Conservation (phyloP, 2,329 filamentous ascomycete species). For the Colletotrichum tamarilloi region DNA sequence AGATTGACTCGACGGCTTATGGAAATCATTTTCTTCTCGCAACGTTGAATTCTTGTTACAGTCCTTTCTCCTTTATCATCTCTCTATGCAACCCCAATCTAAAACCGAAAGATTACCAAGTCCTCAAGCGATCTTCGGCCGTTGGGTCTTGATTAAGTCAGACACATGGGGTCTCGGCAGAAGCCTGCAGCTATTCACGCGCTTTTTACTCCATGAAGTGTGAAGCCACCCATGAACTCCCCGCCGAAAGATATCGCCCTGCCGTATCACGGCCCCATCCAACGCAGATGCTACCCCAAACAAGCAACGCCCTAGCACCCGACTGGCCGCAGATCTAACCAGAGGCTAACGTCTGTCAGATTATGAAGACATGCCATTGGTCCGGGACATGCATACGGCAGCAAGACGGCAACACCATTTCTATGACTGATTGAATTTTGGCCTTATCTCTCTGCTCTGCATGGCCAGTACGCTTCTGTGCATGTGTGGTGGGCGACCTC, state of each 20-base stretch:
- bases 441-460: slow-evolving; percentile 31
- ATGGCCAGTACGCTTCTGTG: neutral
- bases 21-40: neutral
- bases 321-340: slow-evolving; percentile 22
- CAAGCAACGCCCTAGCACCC: slow-evolving; percentile 13
- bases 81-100: neutral
- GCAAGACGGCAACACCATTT: slow-evolving; percentile 12
- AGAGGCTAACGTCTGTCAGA: neutral
- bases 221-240: neutral
- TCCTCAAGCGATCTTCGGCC: neutral
- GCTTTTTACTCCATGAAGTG: neutral
- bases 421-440: slow-evolving; percentile 36
- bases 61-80: neutral
- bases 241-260: neutral
- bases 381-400: neutral
- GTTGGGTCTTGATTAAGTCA: neutral
- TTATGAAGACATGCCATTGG: neutral
- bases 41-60: no score
- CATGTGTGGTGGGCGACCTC: neutral
- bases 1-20: neutral
- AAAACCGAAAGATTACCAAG: neutral
- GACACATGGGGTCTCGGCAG: neutral
- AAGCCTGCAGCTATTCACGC: neutral
- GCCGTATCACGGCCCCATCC: neutral
- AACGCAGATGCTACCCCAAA: slow-evolving; percentile 3